A percentile compares a stretch with the other conserved stretches of the same genome.
These are phyloP conservation scores for Mortierella sp. DNA, from an alignment of 371 early-diverging fungal species.

Conservation along the genomic window DNA sequence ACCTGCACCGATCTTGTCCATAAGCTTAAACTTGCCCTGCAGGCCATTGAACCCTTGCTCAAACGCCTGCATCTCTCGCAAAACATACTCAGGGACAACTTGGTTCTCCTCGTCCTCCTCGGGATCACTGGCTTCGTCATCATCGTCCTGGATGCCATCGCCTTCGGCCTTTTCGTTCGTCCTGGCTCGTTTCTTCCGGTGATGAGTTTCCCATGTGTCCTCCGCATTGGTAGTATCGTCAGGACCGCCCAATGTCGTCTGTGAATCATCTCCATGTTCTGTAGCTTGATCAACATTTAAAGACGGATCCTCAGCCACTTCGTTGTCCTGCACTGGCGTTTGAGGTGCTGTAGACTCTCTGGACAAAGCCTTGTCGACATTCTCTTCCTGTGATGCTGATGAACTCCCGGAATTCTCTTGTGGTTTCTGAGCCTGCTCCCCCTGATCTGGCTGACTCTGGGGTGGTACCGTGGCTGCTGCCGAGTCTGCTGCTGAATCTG, in stretches of 20 bases:
- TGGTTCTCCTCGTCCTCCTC: conserved; percentile 37
- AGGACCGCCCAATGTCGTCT: too few relatives aligned
- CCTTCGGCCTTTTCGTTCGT: conserved; percentile 1
- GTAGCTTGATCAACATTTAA: background rate
- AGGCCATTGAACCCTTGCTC: conserved; percentile 67
- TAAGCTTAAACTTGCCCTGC: conserved; percentile 71
- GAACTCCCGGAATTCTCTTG: background rate
- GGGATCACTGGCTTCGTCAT: conserved; percentile 12
- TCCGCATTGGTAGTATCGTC: background rate
- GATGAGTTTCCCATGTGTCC: background rate
- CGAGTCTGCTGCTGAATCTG: too few relatives aligned
- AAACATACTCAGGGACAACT: conserved; percentile 27
- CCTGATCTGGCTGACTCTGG: background rate
- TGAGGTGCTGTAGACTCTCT: background rate
- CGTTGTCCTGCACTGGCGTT: background rate
- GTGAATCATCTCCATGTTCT: background rate
- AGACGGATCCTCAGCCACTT: background rate
- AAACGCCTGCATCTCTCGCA: conserved; percentile 62
- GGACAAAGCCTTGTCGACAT: background rate
- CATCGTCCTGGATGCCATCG: conserved; percentile 1
- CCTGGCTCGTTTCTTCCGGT: background rate
- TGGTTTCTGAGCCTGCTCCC: background rate
- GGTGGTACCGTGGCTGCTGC: background rate
- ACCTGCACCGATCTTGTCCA: conserved; percentile 87
- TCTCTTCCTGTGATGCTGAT: background rate